These are phyloP conservation scores for Heracleum sosnowskyi DNA, from an alignment of 129 eudicot species.

Conservation along the genomic window DNA sequence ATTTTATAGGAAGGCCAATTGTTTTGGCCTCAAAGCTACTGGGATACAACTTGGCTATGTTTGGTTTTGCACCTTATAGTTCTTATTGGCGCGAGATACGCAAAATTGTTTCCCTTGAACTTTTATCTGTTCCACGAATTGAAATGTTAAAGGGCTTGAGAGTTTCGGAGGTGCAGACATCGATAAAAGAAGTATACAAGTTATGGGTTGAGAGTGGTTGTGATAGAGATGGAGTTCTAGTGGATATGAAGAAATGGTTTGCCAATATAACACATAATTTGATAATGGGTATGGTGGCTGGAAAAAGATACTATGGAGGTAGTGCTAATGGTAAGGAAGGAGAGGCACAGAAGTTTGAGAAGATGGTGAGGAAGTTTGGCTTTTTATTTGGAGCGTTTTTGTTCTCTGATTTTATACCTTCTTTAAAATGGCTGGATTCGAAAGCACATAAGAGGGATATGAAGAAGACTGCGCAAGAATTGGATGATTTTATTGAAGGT, in stretches of 20 bases:
- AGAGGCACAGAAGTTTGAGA: neutral
- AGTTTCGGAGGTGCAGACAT: constrained; percentile 3
- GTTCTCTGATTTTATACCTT: constrained; percentile 15
- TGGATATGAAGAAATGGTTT: constrained; percentile 10
- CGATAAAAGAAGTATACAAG: constrained; percentile 10
- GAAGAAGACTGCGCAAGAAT: constrained; percentile 13
- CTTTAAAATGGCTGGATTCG: constrained; percentile 13
- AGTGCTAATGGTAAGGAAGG: neutral
- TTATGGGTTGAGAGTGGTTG: neutral
- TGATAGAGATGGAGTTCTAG: neutral
- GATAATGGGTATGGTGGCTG: constrained; percentile 1
- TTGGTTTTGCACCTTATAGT: neutral
- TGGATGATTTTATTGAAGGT: constrained; percentile 2
- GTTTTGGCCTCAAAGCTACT: neutral
- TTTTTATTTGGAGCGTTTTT: constrained; percentile 7
- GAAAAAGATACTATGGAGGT: constrained; percentile 11
- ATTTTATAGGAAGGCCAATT: neutral
- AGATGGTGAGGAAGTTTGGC: neutral
- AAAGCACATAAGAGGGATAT: constrained; percentile 11
- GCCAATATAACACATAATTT: neutral
- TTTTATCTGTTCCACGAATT: constrained; percentile 4
- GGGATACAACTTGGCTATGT: constrained; percentile 9
- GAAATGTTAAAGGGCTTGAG: constrained; percentile 4
- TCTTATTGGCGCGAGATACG: constrained; percentile 15
- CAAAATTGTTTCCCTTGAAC: constrained; percentile 11